Evolutionary conservation across 2,329 filamentous ascomycete species (phyloP).

Genomic region (Metarhizium anisopliae): DNA sequence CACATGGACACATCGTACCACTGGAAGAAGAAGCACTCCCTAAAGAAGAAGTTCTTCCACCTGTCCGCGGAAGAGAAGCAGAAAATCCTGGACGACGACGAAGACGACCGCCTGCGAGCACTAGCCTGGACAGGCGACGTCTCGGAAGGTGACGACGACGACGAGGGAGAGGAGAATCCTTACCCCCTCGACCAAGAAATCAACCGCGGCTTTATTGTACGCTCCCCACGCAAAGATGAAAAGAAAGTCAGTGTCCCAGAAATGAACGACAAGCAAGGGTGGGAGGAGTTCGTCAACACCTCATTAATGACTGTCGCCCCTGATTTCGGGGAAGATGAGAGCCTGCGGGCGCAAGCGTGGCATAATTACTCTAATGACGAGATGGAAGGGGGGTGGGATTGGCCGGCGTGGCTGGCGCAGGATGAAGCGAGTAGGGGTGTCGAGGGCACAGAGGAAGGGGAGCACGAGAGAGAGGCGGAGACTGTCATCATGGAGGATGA

Average conservation of each 20-base stretch:
- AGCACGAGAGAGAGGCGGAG: constrained; percentile 8
- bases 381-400: constrained; percentile 12
- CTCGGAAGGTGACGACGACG: constrained; percentile 9
- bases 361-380: constrained; percentile 11
- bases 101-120: constrained; percentile 24
- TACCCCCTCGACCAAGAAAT: constrained; percentile 24
- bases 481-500: constrained; percentile 3
- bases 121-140: constrained; percentile 22
- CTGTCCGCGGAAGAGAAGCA: constrained; percentile 28
- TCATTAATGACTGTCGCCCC: constrained; percentile 14
- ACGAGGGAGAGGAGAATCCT: not conserved
- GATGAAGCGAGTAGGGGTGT: constrained; percentile 1
- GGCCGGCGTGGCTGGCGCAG: constrained; percentile 13
- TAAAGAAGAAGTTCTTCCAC: constrained; percentile 33
- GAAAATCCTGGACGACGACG: constrained; percentile 27
- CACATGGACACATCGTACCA: constrained; percentile 25
- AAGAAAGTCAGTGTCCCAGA: constrained; percentile 6
- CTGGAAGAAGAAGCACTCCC: constrained; percentile 35
- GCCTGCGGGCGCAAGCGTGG: constrained; percentile 15
- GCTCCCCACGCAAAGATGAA: constrained; percentile 4
- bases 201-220: constrained; percentile 21
- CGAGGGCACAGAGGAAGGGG: not conserved
- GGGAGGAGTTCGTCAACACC: constrained; percentile 18
- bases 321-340: constrained; percentile 16
- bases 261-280: constrained; percentile 12